phyloP scores from a whole-genome alignment of 805 yeast species.

The Metschnikowia koreensis region DNA sequence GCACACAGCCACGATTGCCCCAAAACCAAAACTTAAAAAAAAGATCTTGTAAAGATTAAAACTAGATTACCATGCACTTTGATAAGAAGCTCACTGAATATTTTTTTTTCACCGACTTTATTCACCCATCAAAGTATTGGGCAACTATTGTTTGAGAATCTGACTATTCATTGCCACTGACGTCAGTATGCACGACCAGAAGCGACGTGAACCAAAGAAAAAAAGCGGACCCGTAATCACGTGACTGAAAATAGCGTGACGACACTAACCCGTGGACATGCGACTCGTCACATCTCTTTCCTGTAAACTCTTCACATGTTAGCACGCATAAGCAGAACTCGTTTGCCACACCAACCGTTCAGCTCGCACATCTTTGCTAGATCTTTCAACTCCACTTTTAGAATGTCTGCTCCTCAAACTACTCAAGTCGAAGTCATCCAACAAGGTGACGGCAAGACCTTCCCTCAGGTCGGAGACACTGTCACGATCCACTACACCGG shows the following conservation, averaged over 20 bases:
- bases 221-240: neutral
- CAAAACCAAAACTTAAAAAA: neutral
- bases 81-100: neutral
- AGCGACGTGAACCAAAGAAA: neutral
- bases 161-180: neutral
- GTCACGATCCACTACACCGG: constrained; percentile 96
- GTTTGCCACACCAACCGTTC: constrained; percentile 10
- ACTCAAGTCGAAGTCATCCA: constrained; percentile 43
- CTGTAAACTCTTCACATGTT: constrained; percentile 8
- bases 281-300: constrained; percentile 1
- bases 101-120: neutral
- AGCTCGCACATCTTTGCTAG: constrained; percentile 8
- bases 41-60: neutral
- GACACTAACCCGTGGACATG: constrained; percentile 1
- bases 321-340: constrained; percentile 12
- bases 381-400: constrained; percentile 7
- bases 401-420: constrained; percentile 40
- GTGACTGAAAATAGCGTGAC: constrained; percentile 1
- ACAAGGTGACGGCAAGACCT: constrained; percentile 81
- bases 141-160: too few species aligned
- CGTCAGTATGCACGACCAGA: neutral
- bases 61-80: neutral
- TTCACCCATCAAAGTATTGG: too few species aligned
- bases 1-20: constrained; percentile 8
- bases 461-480: constrained; percentile 82